Percentiles rank a stretch among this genome's conserved stretches.
Evolutionary conservation across 371 early-diverging fungal species (phyloP).

Genomic region (Mortierella sp.): DNA sequence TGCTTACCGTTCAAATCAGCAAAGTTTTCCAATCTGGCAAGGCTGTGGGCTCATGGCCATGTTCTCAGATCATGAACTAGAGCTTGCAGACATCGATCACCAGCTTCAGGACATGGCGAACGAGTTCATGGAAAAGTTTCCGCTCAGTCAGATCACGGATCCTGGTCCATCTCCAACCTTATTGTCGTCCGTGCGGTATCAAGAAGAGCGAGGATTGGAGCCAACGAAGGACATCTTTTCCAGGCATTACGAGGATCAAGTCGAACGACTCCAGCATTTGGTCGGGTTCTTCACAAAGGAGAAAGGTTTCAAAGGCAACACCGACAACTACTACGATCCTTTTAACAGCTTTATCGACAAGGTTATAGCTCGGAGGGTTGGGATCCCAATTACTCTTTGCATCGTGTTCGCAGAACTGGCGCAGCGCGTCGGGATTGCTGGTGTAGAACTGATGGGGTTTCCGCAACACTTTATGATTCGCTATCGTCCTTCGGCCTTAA

Average conservation of each 20-base stretch:
- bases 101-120: conserved; percentile 40
- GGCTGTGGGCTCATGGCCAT: conserved; percentile 49
- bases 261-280: conserved; percentile 26
- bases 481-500: conserved; percentile 22
- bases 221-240: background rate
- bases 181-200: background rate
- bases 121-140: conserved; percentile 33
- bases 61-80: conserved; percentile 43
- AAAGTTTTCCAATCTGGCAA: conserved; percentile 49
- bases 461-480: conserved; percentile 55
- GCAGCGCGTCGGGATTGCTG: conserved; percentile 39
- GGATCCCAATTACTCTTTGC: conserved; percentile 47
- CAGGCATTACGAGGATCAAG: conserved; percentile 23
- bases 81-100: conserved; percentile 31
- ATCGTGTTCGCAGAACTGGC: conserved; percentile 52
- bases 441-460: conserved; percentile 48
- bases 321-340: conserved; percentile 47
- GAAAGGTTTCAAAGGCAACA: conserved; percentile 50
- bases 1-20: conserved; percentile 25
- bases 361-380: conserved; percentile 40
- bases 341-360: conserved; percentile 51
- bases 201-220: background rate
- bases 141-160: background rate
- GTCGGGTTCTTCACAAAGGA: conserved; percentile 37
- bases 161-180: background rate